Evolutionary conservation across 169 alveolate genomes (phyloP), one percentile per base, ranked within the genome.

Genomic region (Plasmodium cynomolgi): DNA sequence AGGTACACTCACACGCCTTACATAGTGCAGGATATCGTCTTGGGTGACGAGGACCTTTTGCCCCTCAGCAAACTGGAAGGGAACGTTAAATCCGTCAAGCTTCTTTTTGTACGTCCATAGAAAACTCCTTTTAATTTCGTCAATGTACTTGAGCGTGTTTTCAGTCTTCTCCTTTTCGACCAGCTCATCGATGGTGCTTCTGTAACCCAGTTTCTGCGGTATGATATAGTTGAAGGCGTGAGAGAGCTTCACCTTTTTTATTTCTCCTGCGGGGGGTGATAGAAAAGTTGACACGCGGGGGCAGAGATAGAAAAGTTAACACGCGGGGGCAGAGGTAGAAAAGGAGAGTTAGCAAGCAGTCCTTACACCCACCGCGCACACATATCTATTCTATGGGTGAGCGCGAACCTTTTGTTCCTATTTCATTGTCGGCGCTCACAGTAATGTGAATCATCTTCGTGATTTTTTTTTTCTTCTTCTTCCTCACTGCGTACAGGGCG

Each of bases 171-270:
- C 95, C 73, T 91, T 91, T 37, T 81, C 92, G 20, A 81, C 84
- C 75, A 91, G 58, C 74, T 91, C 95, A n/a, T 91, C 92, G 29
- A 82, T 81, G 71, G 95, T 91, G 44, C 95, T 91, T 26, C 95
- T 58, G 79, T 91, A 91, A 6, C 95, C 95, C 34, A 91, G 92
- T 34, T 73, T 71, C 77, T 91, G 95, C 13, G 95, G 95, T 47
- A 91, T 91, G 68, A 91, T 91, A 23, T 91, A 91, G 62, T 91
- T 91, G 77, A 91, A 91, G 31, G 95, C 95, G 58, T 91, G 95
- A 13, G 95, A 91, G 20, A 91, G 54, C 75, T 91, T 91, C 39
- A 91, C 95, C 62, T 72, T 81, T 72, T 91, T 91, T 91, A 91
- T 83, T 72, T 91, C 85, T 29, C 95, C 95, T 91, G 58, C 5